Evolutionary conservation across 73 alveolate genomes (phyloP).

Genomic region (Symbiodinium natans): DNA sequence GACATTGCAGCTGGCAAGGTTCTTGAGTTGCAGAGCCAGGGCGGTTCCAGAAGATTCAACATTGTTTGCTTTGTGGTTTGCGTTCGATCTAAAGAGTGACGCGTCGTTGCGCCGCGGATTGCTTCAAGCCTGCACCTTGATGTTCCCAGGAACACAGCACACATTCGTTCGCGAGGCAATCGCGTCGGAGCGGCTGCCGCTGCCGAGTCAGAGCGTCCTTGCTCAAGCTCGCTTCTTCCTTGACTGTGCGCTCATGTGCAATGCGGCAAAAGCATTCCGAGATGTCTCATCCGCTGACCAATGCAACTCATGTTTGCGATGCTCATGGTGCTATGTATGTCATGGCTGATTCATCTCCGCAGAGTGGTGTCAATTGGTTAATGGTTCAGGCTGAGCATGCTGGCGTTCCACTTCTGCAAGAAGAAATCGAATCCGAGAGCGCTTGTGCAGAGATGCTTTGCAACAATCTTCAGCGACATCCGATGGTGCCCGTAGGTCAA

Average conservation of each 20-base stretch:
- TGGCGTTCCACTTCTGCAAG: not conserved
- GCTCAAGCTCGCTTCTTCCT: slow-evolving; percentile 20
- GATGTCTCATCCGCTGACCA: not conserved
- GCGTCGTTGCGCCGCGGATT: not conserved
- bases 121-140: not conserved
- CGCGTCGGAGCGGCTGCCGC: slow-evolving; percentile 2
- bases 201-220: not conserved
- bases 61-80: slow-evolving; percentile 12
- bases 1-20: slow-evolving; percentile 15
- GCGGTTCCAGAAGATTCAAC: not conserved
- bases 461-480: not conserved
- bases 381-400: not conserved
- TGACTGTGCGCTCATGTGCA: slow-evolving; percentile 2
- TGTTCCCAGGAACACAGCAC: slow-evolving; percentile 7
- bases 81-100: slow-evolving; percentile 10
- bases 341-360: slow-evolving; percentile 14
- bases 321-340: not conserved
- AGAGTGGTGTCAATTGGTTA: not conserved
- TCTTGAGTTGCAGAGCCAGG: not conserved
- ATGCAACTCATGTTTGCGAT: not conserved
- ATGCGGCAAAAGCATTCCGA: not conserved
- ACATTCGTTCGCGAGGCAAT: not conserved
- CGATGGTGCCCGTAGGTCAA: slow-evolving; percentile 7
- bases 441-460: not conserved
- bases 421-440: not conserved